phyloP scores from a whole-genome alignment of 2,329 filamentous ascomycete genomes.

The Fusarium drepaniforme region DNA sequence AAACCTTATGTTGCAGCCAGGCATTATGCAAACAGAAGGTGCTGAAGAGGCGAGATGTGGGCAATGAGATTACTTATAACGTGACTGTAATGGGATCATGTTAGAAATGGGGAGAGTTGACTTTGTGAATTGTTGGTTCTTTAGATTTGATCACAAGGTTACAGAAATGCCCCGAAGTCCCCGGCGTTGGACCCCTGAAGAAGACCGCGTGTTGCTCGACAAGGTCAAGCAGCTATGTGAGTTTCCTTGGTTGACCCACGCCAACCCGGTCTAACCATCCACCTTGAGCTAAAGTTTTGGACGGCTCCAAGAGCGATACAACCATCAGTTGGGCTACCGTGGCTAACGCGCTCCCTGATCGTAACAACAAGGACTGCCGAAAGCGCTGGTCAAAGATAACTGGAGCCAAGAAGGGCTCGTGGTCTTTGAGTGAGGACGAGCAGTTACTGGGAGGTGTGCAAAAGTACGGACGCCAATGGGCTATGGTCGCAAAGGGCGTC shows the following conservation, averaged over 20 bases:
- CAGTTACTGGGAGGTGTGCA: neutral
- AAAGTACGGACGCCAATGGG: neutral
- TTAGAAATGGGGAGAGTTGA: neutral
- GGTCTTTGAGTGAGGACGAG: neutral
- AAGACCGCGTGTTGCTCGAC: neutral
- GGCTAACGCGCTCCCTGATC: neutral
- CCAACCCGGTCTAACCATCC: neutral
- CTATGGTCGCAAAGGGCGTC: neutral
- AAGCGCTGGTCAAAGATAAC: neutral
- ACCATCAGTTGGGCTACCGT: neutral
- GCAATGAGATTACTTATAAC: neutral
- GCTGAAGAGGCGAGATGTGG: neutral
- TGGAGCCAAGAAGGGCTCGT: neutral
- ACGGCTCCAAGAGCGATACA: neutral
- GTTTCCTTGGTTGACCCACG: neutral
- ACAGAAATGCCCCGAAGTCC: neutral
- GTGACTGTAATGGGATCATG: neutral
- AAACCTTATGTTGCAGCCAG: neutral
- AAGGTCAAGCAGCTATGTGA: neutral
- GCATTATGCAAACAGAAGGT: neutral
- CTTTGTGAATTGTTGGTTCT: neutral
- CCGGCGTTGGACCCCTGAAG: neutral
- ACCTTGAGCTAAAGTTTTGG: neutral
- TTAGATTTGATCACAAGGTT: neutral
- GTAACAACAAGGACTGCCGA: neutral